phyloP scores from a whole-genome alignment of 495 filamentous ascomycete genomes.

The Talaromyces ruber region DNA sequence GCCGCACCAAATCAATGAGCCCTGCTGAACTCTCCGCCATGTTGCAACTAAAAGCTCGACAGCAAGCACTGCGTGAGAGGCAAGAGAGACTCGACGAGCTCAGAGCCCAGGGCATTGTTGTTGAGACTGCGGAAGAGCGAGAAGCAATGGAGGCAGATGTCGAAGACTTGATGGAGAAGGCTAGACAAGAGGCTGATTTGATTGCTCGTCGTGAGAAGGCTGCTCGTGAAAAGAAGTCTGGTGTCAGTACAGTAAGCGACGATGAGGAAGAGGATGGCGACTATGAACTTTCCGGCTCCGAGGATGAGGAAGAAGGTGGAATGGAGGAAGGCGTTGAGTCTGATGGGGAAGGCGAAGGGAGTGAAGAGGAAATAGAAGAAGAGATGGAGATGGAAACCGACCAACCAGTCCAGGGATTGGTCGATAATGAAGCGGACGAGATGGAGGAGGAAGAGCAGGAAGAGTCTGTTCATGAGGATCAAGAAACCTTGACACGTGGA shows the following conservation, averaged over 20 bases:
- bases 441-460: slow-evolving; percentile 21
- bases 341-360: slow-evolving; percentile 13
- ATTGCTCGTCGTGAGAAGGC: slow-evolving; percentile 69
- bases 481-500: slow-evolving; percentile 11
- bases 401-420: slow-evolving; percentile 23
- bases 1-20: slow-evolving; percentile 50
- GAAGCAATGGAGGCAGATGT: slow-evolving; percentile 70
- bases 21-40: slow-evolving; percentile 58
- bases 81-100: slow-evolving; percentile 70
- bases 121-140: slow-evolving; percentile 83
- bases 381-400: slow-evolving; percentile 31
- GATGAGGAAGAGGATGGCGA: slow-evolving; percentile 54
- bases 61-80: slow-evolving; percentile 74
- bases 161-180: slow-evolving; percentile 80
- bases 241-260: slow-evolving; percentile 46
- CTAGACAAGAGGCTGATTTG: slow-evolving; percentile 68
- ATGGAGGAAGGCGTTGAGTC: slow-evolving; percentile 30
- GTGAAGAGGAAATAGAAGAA: slow-evolving; percentile 29
- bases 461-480: slow-evolving; percentile 21
- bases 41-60: slow-evolving; percentile 59
- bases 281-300: slow-evolving; percentile 35
- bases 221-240: slow-evolving; percentile 46
- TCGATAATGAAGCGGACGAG: slow-evolving; percentile 34
- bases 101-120: slow-evolving; percentile 64
- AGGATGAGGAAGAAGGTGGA: slow-evolving; percentile 31